These are phyloP conservation scores for Lactarius hatsudake DNA, from an alignment of 768 basidiomycete genomes.

Conservation along the genomic window DNA sequence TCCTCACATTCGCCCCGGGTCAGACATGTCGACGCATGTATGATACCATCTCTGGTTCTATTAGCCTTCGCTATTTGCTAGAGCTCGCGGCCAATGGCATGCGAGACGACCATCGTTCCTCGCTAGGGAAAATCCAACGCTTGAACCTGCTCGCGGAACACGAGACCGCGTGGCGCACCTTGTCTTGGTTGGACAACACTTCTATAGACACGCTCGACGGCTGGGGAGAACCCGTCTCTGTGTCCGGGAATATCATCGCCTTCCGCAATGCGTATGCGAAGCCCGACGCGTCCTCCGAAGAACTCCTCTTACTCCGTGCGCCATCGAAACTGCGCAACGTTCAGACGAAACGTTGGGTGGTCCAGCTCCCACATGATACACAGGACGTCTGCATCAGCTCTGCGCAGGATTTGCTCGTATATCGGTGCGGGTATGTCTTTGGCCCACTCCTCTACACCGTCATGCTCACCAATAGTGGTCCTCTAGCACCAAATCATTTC, in stretches of 20 bases:
- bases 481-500: constrained; percentile 7
- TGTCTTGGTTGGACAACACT: constrained; percentile 1
- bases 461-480: background rate
- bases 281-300: background rate
- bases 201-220: background rate
- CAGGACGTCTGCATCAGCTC: constrained; percentile 6
- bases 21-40: constrained; percentile 8
- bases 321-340: constrained; percentile 18
- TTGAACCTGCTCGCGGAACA: constrained; percentile 8
- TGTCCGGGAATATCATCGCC: constrained; percentile 8
- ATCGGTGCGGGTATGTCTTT: constrained; percentile 2
- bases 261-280: background rate
- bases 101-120: background rate
- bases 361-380: background rate
- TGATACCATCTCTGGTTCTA: constrained; percentile 1
- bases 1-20: background rate
- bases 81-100: constrained; percentile 17
- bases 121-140: constrained; percentile 9
- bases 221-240: constrained; percentile 8
- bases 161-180: constrained; percentile 1
- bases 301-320: constrained; percentile 13
- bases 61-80: constrained; percentile 9
- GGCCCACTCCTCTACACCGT: background rate
- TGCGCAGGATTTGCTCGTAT: constrained; percentile 12
- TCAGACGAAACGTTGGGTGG: background rate